Evolutionary conservation across 2,329 filamentous ascomycete species (phyloP).

Genomic region (Emmonsia crescens): DNA sequence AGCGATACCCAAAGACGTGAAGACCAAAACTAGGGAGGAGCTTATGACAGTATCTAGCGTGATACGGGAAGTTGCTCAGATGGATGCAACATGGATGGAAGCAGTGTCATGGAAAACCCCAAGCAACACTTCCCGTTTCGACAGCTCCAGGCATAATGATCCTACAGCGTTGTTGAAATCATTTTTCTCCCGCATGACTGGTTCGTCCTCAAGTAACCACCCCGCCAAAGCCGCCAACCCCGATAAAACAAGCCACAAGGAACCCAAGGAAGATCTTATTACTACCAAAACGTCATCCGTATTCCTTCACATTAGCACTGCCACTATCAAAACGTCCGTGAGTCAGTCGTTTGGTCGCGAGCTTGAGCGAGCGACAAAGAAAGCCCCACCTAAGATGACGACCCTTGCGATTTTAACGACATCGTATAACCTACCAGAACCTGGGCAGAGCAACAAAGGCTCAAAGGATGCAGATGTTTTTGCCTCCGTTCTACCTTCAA

Average conservation of each 20-base stretch:
- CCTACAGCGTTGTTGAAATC: conserved; percentile 55
- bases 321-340: conserved; percentile 67
- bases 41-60: conserved; percentile 79
- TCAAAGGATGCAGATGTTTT: conserved; percentile 58
- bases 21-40: conserved; percentile 71
- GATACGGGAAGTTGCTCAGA: conserved; percentile 76
- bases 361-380: conserved; percentile 91
- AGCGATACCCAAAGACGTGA: conserved; percentile 64
- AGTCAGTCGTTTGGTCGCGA: conserved; percentile 64
- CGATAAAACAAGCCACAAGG: conserved; percentile 48
- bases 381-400: conserved; percentile 81
- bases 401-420: conserved; percentile 81
- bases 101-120: conserved; percentile 74
- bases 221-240: conserved; percentile 28
- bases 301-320: conserved; percentile 79
- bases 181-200: conserved; percentile 71
- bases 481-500: conserved; percentile 76
- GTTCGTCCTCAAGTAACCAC: conserved; percentile 41
- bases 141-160: conserved; percentile 26
- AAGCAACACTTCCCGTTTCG: conserved; percentile 26
- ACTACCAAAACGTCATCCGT: conserved; percentile 64
- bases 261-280: conserved; percentile 61
- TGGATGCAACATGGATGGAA: conserved; percentile 82
- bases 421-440: conserved; percentile 70
- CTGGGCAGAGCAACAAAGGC: conserved; percentile 41